Conservation (phyloP, 169 alveolate genomes). For the Hammondia hammondi region DNA sequence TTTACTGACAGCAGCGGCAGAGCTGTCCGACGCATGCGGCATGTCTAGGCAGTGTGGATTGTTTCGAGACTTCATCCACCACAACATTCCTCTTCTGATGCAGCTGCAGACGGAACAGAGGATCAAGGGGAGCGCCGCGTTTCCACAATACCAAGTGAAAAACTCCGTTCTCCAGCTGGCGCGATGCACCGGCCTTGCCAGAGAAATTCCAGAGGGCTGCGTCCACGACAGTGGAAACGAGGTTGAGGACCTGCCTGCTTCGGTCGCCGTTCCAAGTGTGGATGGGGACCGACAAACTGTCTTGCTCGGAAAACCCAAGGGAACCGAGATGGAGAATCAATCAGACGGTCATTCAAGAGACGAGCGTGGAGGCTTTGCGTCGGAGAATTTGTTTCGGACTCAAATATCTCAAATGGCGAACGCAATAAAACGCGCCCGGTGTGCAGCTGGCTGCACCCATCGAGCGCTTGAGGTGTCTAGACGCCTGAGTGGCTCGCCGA, state of each 20-base stretch:
- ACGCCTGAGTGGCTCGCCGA: not conserved
- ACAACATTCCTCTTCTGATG: not conserved
- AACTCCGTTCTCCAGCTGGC: not conserved
- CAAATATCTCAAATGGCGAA: not conserved
- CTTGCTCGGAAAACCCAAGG: no score
- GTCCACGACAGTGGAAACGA: not conserved
- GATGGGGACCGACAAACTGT: not conserved
- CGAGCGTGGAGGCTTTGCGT: no score
- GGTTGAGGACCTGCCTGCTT: not conserved
- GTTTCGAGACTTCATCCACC: not conserved
- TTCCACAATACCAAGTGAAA: not conserved
- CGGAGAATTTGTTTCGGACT: not conserved
- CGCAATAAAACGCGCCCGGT: not conserved
- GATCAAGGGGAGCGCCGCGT: not conserved
- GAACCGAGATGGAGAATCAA: no score
- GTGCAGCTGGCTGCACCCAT: not conserved
- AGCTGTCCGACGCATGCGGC: conserved; percentile 9
- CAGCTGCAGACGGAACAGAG: not conserved
- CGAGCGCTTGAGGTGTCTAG: not conserved
- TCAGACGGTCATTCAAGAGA: no score
- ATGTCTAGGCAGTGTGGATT: not conserved
- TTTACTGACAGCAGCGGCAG: not conserved
- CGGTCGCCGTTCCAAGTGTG: not conserved
- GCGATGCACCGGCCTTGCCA: not conserved
- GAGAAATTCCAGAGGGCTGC: not conserved